Evolutionary conservation across 768 basidiomycete species (phyloP), one percentile per base, ranked within the genome.

Genomic region (Gelatoporia subvermispora): DNA sequence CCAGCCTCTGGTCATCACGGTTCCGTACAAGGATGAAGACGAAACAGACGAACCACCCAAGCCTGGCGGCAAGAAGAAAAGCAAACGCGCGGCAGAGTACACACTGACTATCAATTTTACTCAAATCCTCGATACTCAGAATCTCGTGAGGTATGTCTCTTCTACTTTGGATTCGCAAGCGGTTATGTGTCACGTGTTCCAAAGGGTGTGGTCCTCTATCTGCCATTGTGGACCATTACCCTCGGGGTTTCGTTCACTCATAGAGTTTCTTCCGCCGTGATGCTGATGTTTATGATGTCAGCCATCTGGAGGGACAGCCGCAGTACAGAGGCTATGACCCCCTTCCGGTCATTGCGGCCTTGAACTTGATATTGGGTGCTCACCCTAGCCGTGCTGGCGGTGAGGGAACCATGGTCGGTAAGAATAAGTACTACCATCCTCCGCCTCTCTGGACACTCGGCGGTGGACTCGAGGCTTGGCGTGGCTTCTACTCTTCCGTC

Each of bases 381-480:
- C 49, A 68, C 37, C 72, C 79, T 7, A 69, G 65, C n/a, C 67
- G 72, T 39, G 50, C 58, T 21, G 15, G 42, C 17, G 70, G 71
- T 23, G 71, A 67, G 15, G 78, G 78, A n/a, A 61, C 77, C 41
- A 68, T 72, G 64, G 74, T 79, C 8, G 78, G 79, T 20, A 62
- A 70, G 46, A 78, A 79, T 58, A 69, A 75, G 25, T 79, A 70
- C 58, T 81, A 81, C 68, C 79, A 78, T 62, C 66, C 63, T 8
- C 64, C 68, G 31, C 57, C 35, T 20, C 50, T 52, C 31, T 60
- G 56, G 3, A n/a, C 49, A 3, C 62, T 80, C 24, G 73, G 75
- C 11, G 75, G 73, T 21, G 84, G 83, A 17, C 79, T 73, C 49
- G 75, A 72, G 58, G 82, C 63, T 52, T 88, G 65, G 82, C 85